Evolutionary conservation across 768 basidiomycete genomes (phyloP).

Genomic region (Auricularia sp.): DNA sequence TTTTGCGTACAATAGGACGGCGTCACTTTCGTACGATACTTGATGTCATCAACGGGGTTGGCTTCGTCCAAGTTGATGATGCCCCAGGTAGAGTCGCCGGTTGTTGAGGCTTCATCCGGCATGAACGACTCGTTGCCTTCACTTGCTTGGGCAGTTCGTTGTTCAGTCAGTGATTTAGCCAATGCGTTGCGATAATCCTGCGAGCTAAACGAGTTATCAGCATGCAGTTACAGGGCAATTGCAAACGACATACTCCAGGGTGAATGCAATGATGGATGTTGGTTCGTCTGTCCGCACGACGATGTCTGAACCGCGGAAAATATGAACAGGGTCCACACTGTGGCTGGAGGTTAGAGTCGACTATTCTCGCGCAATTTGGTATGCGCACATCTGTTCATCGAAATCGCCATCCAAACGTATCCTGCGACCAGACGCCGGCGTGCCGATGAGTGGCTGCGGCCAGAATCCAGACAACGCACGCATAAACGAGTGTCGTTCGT

Average conservation of each 20-base stretch:
- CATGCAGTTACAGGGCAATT: slow-evolving; percentile 3
- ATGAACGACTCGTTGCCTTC: slow-evolving; percentile 81
- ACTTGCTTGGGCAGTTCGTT: slow-evolving; percentile 43
- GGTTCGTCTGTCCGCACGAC: slow-evolving; percentile 95
- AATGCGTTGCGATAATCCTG: slow-evolving; percentile 77
- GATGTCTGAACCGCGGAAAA: slow-evolving; percentile 91
- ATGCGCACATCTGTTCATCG: slow-evolving; percentile 36
- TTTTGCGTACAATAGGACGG: not conserved
- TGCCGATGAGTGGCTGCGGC: slow-evolving; percentile 46
- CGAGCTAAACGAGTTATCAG: slow-evolving; percentile 38
- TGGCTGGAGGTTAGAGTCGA: slow-evolving; percentile 10
- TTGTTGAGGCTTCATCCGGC: slow-evolving; percentile 78
- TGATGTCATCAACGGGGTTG: slow-evolving; percentile 10
- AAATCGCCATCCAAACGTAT: slow-evolving; percentile 36
- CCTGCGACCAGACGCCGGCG: slow-evolving; percentile 10
- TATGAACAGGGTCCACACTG: slow-evolving; percentile 76
- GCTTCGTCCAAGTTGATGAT: slow-evolving; percentile 64
- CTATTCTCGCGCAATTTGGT: not conserved
- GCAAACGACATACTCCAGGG: slow-evolving; percentile 55
- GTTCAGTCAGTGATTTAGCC: slow-evolving; percentile 65
- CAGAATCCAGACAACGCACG: slow-evolving; percentile 80
- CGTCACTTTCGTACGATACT: not conserved
- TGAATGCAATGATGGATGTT: slow-evolving; percentile 93
- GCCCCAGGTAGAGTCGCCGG: slow-evolving; percentile 88
- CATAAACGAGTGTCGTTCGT: slow-evolving; percentile 65